These are phyloP conservation scores for Ceratorhiza oryzae-sativae DNA, from an alignment of 1,284 basidiomycete genomes.

Conservation along the genomic window DNA sequence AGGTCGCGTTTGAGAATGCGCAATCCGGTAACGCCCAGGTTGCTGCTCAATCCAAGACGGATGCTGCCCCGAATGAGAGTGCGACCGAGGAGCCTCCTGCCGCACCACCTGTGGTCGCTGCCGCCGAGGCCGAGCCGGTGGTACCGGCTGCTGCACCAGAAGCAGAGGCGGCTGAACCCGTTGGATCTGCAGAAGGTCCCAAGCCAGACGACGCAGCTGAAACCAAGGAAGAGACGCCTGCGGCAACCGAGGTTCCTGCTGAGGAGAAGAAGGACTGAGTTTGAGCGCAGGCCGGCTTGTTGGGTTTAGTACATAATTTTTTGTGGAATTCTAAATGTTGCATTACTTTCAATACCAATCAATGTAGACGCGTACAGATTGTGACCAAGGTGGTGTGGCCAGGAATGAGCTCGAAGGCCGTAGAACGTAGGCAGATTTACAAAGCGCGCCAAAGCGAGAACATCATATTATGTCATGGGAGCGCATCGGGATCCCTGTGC, in stretches of 20 bases:
- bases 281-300: not conserved
- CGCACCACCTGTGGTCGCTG: conserved; percentile 16
- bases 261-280: conserved; percentile 26
- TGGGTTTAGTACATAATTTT: conserved; percentile 29
- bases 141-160: conserved; percentile 41
- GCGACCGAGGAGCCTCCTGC: conserved; percentile 5
- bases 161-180: conserved; percentile 44
- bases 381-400: not conserved
- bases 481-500: conserved; percentile 24
- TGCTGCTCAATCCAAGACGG: conserved; percentile 49
- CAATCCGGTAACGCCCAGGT: conserved; percentile 68
- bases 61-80: conserved; percentile 40
- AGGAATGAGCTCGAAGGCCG: conserved; percentile 2
- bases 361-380: not conserved
- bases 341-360: conserved; percentile 29
- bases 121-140: conserved; percentile 45
- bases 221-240: conserved; percentile 17
- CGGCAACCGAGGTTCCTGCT: not conserved
- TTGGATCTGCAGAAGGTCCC: conserved; percentile 13
- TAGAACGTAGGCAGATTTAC: not conserved
- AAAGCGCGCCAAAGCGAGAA: conserved; percentile 7
- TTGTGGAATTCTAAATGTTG: conserved; percentile 31
- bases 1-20: conserved; percentile 84
- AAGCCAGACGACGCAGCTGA: conserved; percentile 39
- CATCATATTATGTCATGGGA: conserved; percentile 30